Conservation (phyloP, 371 early-diverging fungal species). For the Syncephalastrum monosporum region DNA sequence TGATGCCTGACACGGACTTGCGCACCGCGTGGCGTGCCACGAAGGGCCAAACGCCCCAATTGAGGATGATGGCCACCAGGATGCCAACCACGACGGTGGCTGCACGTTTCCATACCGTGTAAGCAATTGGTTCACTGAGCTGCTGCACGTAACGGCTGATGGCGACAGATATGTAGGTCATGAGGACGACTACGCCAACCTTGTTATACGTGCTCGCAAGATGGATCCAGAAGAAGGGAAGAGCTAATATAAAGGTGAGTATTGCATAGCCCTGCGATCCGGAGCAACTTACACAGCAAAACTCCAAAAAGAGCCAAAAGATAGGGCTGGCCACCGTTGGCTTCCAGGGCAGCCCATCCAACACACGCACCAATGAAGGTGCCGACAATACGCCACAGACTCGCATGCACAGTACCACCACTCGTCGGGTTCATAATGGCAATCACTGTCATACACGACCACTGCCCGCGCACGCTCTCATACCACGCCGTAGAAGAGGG, state of each 20-base stretch:
- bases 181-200: conserved; percentile 43
- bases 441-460: conserved; percentile 60
- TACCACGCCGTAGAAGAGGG: conserved; percentile 39
- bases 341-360: conserved; percentile 53
- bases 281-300: conserved; percentile 39
- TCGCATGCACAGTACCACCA: conserved; percentile 56
- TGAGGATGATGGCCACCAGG: conserved; percentile 48
- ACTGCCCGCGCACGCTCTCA: conserved; percentile 51
- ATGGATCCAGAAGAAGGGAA: conserved; percentile 48
- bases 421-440: conserved; percentile 62
- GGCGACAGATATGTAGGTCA: conserved; percentile 45
- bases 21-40: conserved; percentile 58
- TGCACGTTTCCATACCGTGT: conserved; percentile 51
- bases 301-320: conserved; percentile 54
- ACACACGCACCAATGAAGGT: conserved; percentile 51
- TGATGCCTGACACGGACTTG: conserved; percentile 42
- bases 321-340: conserved; percentile 49
- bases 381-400: conserved; percentile 56
- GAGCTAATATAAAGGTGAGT: conserved; percentile 22
- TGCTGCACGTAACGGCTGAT: conserved; percentile 34
- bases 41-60: conserved; percentile 65
- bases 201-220: conserved; percentile 45
- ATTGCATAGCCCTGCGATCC: neutral
- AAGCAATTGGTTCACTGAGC: conserved; percentile 32
- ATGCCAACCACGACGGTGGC: conserved; percentile 58